Percentiles rank a stretch among this genome's conserved stretches.
phyloP scores from a whole-genome alignment of 2,329 filamentous ascomycete species.

The Graphilbum fragrans region DNA sequence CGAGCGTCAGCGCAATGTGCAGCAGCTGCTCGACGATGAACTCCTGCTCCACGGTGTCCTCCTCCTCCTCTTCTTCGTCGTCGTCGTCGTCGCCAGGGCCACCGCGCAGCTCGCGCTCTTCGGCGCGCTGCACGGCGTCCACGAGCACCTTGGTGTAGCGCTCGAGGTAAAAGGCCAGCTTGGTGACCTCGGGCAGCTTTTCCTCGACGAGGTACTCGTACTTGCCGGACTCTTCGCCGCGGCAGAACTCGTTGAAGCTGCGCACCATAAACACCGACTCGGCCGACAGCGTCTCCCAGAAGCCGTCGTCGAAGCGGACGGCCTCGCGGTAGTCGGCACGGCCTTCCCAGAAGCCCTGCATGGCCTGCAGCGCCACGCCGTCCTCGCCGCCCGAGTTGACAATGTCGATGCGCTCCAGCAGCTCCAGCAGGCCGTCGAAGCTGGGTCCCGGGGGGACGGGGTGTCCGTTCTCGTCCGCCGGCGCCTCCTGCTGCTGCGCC shows the following conservation, averaged over 20 bases:
- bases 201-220: constrained; percentile 71
- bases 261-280: constrained; percentile 84
- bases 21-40: constrained; percentile 94
- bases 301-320: constrained; percentile 58
- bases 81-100: constrained; percentile 34
- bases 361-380: constrained; percentile 84
- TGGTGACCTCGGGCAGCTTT: constrained; percentile 90
- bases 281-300: constrained; percentile 71
- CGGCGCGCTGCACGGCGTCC: constrained; percentile 46
- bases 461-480: constrained; percentile 41
- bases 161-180: constrained; percentile 76
- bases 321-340: constrained; percentile 70
- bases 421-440: constrained; percentile 74
- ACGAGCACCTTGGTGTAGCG: constrained; percentile 62
- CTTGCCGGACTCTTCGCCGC: constrained; percentile 58
- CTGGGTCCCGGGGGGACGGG: constrained; percentile 35
- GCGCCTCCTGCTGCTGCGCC: constrained; percentile 38
- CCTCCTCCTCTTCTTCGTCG: constrained; percentile 57
- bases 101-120: constrained; percentile 37
- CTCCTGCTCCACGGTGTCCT: constrained; percentile 80
- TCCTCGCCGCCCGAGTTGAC: constrained; percentile 82
- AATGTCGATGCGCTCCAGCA: constrained; percentile 88
- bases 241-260: constrained; percentile 90
- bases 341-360: constrained; percentile 93
- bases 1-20: constrained; percentile 80